Evolutionary conservation across 495 filamentous ascomycete species (phyloP), one percentile per base, ranked within the genome.

Genomic region (Bathelium albidoporum): DNA sequence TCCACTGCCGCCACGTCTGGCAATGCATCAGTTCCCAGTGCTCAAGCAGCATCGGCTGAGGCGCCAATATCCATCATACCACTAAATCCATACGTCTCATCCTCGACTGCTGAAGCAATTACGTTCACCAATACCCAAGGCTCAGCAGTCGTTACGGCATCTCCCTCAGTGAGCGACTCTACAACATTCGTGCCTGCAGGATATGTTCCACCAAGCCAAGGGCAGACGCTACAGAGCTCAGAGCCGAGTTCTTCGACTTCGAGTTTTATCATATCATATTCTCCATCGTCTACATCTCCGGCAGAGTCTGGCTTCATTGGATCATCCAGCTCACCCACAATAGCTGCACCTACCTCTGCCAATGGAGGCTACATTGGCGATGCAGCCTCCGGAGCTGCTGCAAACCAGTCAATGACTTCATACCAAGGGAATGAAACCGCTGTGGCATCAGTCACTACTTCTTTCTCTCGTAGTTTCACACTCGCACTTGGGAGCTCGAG

Each of bases 271-370:
- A 29, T 55, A 55, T 55, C 49, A 55, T 55, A 55, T 24, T 28
- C 22, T 4, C 22, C 49, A 11, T 24, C 49, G 16, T 9, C 49
- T 11, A 55, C 49, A 7, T 49, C 44, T 49, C 22, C 4, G 29
- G 49, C 49, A n/a, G 16, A 55, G 7, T 55, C 49, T 11, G 49
- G 49, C 49, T 55, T 55, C 24, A 55, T 55, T 29, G 49, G 49
- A 28, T 20, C 49, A n/a, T 28, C 49, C 24, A 55, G 49, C 24
- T 3, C 22, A 10, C 22, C 24, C 9, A 28, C 49, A 55, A 55
- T 55, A 28, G 49, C 49, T 28, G 22, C 49, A 2, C 49, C 49
- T 9, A 29, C 49, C 9, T 55, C 49, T 10, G 49, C 49, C 29
- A 55, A 24, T 55, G 49, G 49, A 29, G 49, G 49, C 9, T 55